These are phyloP conservation scores for Acacia concinna DNA, from an alignment of 331 rosid genomes.

Conservation along the genomic window DNA sequence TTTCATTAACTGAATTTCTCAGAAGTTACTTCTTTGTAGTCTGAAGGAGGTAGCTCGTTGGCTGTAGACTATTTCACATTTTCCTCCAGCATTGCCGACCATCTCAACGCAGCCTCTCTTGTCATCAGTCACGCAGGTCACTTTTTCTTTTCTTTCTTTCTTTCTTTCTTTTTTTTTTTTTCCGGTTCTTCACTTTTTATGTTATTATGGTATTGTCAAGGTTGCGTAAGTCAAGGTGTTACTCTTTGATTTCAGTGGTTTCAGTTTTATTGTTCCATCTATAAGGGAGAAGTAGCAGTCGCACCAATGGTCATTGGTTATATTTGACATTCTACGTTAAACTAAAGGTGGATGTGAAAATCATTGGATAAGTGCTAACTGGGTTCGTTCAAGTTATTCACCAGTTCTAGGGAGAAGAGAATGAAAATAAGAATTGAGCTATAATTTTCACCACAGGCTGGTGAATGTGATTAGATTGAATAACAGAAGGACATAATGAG, in stretches of 20 bases:
- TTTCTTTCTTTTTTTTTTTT: background rate
- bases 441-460: background rate
- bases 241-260: slow-evolving; percentile 3
- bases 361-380: slow-evolving; percentile 3
- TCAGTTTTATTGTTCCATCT: slow-evolving; percentile 3
- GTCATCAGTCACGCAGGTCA: slow-evolving; percentile 85
- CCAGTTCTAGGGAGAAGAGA: background rate
- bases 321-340: slow-evolving; percentile 6
- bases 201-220: background rate
- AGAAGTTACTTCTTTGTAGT: slow-evolving; percentile 38
- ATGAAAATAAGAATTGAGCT: background rate
- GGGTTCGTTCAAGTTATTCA: slow-evolving; percentile 18
- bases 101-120: slow-evolving; percentile 86
- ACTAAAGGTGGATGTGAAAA: slow-evolving; percentile 19
- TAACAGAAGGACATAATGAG: background rate
- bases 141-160: background rate
- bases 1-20: background rate
- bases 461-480: background rate
- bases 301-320: slow-evolving; percentile 5
- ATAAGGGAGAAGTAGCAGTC: background rate
- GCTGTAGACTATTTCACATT: slow-evolving; percentile 77
- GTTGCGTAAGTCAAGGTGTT: background rate
- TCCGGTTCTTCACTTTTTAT: background rate
- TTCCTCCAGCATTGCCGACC: slow-evolving; percentile 83
- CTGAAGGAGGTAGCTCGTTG: slow-evolving; percentile 56